Evolutionary conservation across 371 early-diverging fungal species (phyloP), one percentile per base, ranked within the genome.

Genomic region (Fennellomyces sp.): DNA sequence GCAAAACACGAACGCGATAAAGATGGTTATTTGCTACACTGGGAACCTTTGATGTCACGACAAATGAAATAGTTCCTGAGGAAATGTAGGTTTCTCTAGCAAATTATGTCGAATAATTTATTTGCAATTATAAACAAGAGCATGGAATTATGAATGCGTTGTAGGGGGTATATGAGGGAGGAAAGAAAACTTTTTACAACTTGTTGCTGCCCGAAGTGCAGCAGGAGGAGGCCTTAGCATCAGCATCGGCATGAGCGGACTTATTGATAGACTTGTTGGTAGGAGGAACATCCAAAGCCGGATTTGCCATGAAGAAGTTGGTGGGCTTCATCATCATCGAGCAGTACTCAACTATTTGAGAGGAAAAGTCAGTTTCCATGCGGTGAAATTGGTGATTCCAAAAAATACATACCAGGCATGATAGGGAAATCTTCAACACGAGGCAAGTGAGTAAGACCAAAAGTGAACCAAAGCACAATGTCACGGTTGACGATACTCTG

Each of bases 391-490:
- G n/a, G n/a, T n/a, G n/a, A n/a, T n/a, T n/a, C n/a, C n/a, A n/a
- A n/a, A n/a, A n/a, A n/a, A n/a, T n/a, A n/a, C n/a, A n/a, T n/a
- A 3, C 78, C 81, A 50, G 81, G 76, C 82, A 82, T 82, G 30
- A 82, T 58, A 38, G 82, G 82, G 65, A 80, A 80, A 52, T 82
- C 82, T 63, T 82, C 82, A 8, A 71, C 81, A 42, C 82, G 73
- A 30, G 79, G 79, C 51, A 80, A 58, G 50, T 82, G 82, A 17
- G 80, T 80, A 30, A 82, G 62, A 53, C 79, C 82, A 65, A 82
- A 82, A 8, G 81, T 78, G 33, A 73, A 69, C 82, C 82, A 82
- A n/a, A 80, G 35, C 10, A 80, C 79, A 42, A 82, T 71, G 60
- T 82, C 82, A 2, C 50, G 63, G 51, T 82, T 67, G 25, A 62